Evolutionary conservation across 495 filamentous ascomycete genomes (phyloP).

Genomic region (Penicillium simplicissimum): DNA sequence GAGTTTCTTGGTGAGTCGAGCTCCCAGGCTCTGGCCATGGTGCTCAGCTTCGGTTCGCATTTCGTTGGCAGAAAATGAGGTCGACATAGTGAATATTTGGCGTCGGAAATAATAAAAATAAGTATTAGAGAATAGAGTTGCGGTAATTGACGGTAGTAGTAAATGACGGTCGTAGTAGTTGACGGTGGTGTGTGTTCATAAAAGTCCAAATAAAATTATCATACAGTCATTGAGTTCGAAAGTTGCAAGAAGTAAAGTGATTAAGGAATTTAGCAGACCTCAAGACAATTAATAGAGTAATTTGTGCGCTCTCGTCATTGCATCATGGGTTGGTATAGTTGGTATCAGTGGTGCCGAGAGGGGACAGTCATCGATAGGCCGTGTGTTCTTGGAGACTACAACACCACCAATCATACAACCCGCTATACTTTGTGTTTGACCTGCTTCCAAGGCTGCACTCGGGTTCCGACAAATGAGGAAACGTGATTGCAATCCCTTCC

Average conservation of each 20-base stretch:
- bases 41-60: constrained; percentile 18
- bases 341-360: constrained; percentile 12
- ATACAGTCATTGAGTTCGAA: constrained; percentile 24
- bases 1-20: constrained; percentile 21
- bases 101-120: background rate
- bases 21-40: constrained; percentile 16
- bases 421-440: background rate
- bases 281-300: constrained; percentile 19
- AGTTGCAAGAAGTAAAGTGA: constrained; percentile 6
- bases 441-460: constrained; percentile 14
- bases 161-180: background rate
- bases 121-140: constrained; percentile 6
- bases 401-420: background rate
- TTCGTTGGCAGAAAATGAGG: constrained; percentile 21
- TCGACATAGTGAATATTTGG: constrained; percentile 22
- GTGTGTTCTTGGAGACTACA: background rate
- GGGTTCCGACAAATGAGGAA: constrained; percentile 7
- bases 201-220: constrained; percentile 12
- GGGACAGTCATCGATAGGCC: constrained; percentile 3
- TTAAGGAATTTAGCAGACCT: background rate
- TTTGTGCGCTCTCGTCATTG: constrained; percentile 11
- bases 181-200: constrained; percentile 9
- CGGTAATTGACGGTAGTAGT: background rate
- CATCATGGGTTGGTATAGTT: constrained; percentile 28
- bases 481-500: background rate